A percentile compares a stretch with the other conserved stretches of the same genome.
Conservation (phyloP, 2,329 filamentous ascomycete species). For the Penicillium sp. region DNA sequence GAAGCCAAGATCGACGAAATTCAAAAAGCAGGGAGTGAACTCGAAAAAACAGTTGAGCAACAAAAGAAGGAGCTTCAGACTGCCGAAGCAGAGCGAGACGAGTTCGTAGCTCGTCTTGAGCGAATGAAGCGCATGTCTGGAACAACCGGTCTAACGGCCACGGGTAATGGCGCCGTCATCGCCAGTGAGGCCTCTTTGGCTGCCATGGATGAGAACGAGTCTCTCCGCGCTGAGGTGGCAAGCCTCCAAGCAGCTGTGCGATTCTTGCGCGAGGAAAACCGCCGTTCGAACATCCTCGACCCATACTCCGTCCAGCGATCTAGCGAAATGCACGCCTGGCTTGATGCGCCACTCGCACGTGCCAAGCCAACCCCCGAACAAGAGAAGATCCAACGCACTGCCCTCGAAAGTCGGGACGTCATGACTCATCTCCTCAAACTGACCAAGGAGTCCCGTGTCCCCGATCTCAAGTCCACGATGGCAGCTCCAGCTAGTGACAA, state of each 20-base stretch:
- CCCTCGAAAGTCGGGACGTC: slow-evolving; percentile 37
- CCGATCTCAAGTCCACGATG: slow-evolving; percentile 33
- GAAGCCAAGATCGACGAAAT: slow-evolving; percentile 36
- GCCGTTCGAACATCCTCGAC: slow-evolving; percentile 33
- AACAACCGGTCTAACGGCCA: slow-evolving; percentile 29
- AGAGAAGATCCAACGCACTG: slow-evolving; percentile 30
- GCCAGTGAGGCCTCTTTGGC: slow-evolving; percentile 34
- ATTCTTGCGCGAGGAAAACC: slow-evolving; percentile 40
- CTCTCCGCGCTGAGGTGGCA: slow-evolving; percentile 36
- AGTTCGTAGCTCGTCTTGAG: slow-evolving; percentile 36
- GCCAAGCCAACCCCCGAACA: slow-evolving; percentile 19
- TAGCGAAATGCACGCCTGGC: slow-evolving; percentile 37
- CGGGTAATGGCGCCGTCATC: slow-evolving; percentile 32
- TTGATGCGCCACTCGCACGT: slow-evolving; percentile 34
- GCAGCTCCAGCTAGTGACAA: slow-evolving; percentile 6
- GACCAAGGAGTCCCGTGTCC: slow-evolving; percentile 35
- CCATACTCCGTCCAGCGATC: slow-evolving; percentile 37
- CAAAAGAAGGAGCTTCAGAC: slow-evolving; percentile 33
- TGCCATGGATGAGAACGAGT: slow-evolving; percentile 38
- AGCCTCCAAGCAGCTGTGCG: slow-evolving; percentile 41
- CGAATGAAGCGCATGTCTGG: slow-evolving; percentile 36
- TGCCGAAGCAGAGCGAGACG: slow-evolving; percentile 35
- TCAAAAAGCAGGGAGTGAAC: slow-evolving; percentile 28
- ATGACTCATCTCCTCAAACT: slow-evolving; percentile 37
- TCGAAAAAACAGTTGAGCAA: slow-evolving; percentile 27